Conservation (phyloP, 2,329 filamentous ascomycete genomes). For the Cytospora piceae region DNA sequence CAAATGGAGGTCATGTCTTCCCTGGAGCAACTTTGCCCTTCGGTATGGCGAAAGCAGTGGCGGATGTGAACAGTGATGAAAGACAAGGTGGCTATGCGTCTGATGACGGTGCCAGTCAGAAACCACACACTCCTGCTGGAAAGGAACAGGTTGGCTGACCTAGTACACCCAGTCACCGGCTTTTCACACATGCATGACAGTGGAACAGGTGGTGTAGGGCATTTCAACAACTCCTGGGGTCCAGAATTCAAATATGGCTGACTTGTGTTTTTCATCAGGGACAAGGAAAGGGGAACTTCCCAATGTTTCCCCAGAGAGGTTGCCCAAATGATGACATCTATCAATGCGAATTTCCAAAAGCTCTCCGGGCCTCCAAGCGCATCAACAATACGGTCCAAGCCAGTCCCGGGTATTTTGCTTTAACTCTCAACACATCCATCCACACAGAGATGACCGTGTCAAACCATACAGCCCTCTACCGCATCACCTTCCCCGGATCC, state of each 20-base stretch:
- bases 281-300: slow-evolving; percentile 42
- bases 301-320: slow-evolving; percentile 42
- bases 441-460: slow-evolving; percentile 55
- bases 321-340: slow-evolving; percentile 41
- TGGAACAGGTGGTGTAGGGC: slow-evolving; percentile 41
- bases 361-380: slow-evolving; percentile 45
- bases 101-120: slow-evolving; percentile 34
- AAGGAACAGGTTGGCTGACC: neutral
- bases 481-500: slow-evolving; percentile 50
- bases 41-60: slow-evolving; percentile 39
- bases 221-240: neutral
- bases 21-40: slow-evolving; percentile 38
- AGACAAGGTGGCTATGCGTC: slow-evolving; percentile 37
- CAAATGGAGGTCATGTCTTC: slow-evolving; percentile 38
- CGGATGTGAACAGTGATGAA: slow-evolving; percentile 35
- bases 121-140: neutral
- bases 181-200: slow-evolving; percentile 41
- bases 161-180: slow-evolving; percentile 34
- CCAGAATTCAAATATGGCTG: neutral
- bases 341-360: slow-evolving; percentile 52
- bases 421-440: slow-evolving; percentile 52
- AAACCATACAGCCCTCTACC: slow-evolving; percentile 56
- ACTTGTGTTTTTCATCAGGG: slow-evolving; percentile 7
- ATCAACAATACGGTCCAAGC: slow-evolving; percentile 50
- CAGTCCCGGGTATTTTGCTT: slow-evolving; percentile 55